Evolutionary conservation across 768 basidiomycete genomes (phyloP).

Genomic region (Tricholoma flavovirens): DNA sequence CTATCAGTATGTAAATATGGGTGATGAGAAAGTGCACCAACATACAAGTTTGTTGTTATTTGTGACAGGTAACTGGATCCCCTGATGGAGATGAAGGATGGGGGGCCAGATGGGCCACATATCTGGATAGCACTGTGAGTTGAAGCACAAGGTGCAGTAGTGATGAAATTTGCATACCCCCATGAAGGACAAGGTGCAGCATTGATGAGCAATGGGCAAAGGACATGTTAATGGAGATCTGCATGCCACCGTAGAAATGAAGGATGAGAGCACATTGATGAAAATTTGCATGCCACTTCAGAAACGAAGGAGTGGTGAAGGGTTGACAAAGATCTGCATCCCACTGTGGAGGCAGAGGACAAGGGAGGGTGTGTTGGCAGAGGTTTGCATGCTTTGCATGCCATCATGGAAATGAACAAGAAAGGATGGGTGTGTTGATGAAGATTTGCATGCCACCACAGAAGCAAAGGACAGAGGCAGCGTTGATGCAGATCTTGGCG

Average conservation of each 20-base stretch:
- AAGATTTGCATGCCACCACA: background rate
- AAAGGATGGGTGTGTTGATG: background rate
- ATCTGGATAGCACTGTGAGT: too few species aligned
- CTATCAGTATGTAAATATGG: background rate
- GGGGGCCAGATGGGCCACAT: too few species aligned
- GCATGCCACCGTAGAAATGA: background rate
- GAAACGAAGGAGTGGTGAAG: too few species aligned
- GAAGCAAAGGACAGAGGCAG: too few species aligned
- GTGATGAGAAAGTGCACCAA: background rate
- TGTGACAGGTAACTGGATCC: too few species aligned
- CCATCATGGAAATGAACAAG: background rate
- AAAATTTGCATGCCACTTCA: too few species aligned
- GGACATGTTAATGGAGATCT: background rate
- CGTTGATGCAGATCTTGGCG: too few species aligned
- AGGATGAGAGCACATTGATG: background rate
- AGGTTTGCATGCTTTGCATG: background rate
- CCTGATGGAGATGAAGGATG: too few species aligned
- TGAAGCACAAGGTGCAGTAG: too few species aligned
- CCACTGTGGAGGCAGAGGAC: background rate
- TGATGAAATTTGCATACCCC: too few species aligned
- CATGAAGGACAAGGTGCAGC: background rate
- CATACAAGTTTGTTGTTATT: too few species aligned
- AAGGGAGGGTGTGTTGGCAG: background rate
- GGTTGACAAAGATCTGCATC: background rate
- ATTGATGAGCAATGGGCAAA: background rate